Base-by-base conservation (phyloP, 2,329 filamentous ascomycete genomes). In the Passalora sequoiae region DNA sequence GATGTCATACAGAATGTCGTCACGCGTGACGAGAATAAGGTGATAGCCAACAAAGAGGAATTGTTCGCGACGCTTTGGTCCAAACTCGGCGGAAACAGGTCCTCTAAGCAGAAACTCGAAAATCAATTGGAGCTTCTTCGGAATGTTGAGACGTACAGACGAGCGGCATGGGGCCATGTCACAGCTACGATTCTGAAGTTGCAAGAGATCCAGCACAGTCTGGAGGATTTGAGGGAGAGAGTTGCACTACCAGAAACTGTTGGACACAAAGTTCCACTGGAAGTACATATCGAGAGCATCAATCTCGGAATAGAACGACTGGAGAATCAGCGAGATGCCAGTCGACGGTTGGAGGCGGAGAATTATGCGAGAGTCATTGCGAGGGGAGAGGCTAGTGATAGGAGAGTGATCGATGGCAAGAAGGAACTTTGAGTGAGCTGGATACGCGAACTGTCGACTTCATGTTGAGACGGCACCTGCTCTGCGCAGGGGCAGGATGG, bases 231-330 rank as follows among this genome's bases (percentile, higher is more conserved):
- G 53, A 71, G 84, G 16, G 83, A 88, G 47, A 70, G 82, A 4
- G 83, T 89, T 7, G 80, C 78, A 0, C 74, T 77, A 43, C 84
- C 86, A 0, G 81, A 80, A 51, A 62, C 83, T 7, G 56, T 81
- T 8, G 74, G 73, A 1, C 67, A 68, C 6, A 63, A 66, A 3
- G 71, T 87, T 7, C 84, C 85, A 2, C 68, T 92, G 4, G 75
- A 76, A 38, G 81, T 87, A 30, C 85, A 92, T 59, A 81, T 92
- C 29, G 80, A 87, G 53, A 81, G 80, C 43, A 88, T 92, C 49
- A 74, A 84, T 44, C 70, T 78, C 37, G 83, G 84, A 0, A 78
- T 89, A 1, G 83, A 89, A 63, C 72, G 86, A 50, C 66, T 92
- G 47, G 81, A 86, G 60, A 66, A 69, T 16, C 80, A 81, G 35